Evolutionary conservation across 2,329 filamentous ascomycete species (phyloP).

Genomic region (Xylaria hypoxylon): DNA sequence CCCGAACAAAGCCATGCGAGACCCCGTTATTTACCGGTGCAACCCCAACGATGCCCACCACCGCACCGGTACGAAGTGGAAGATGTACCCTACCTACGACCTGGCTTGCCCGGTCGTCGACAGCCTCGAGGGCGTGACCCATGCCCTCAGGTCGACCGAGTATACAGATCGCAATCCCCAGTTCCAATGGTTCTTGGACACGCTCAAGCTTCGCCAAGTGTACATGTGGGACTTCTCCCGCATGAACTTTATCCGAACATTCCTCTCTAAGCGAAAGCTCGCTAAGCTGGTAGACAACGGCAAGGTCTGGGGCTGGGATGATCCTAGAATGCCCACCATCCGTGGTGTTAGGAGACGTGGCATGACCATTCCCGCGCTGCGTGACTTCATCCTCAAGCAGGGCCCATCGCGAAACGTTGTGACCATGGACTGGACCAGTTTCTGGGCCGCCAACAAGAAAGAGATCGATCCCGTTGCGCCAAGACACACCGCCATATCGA

Average conservation of each 20-base stretch:
- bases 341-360: conserved; percentile 82
- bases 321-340: conserved; percentile 87
- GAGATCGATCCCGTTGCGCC: conserved; percentile 82
- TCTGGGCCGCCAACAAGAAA: conserved; percentile 82
- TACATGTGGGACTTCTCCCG: conserved; percentile 88
- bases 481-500: conserved; percentile 77
- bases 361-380: conserved; percentile 81
- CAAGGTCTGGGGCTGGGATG: conserved; percentile 85
- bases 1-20: conserved; percentile 94
- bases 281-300: conserved; percentile 83
- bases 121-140: conserved; percentile 83
- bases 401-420: conserved; percentile 86
- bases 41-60: conserved; percentile 77
- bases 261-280: conserved; percentile 87
- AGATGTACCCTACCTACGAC: conserved; percentile 89
- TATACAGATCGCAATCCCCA: conserved; percentile 89
- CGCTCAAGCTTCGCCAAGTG: conserved; percentile 78
- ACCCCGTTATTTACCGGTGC: conserved; percentile 97
- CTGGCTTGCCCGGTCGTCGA: conserved; percentile 87
- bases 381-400: conserved; percentile 87
- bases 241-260: conserved; percentile 85
- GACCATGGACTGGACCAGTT: conserved; percentile 83
- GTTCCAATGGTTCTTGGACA: conserved; percentile 87
- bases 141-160: conserved; percentile 85
- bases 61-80: conserved; percentile 82